These are phyloP conservation scores for Saposhnikovia divaricata DNA, from an alignment of 129 eudicot genomes.

Conservation along the genomic window DNA sequence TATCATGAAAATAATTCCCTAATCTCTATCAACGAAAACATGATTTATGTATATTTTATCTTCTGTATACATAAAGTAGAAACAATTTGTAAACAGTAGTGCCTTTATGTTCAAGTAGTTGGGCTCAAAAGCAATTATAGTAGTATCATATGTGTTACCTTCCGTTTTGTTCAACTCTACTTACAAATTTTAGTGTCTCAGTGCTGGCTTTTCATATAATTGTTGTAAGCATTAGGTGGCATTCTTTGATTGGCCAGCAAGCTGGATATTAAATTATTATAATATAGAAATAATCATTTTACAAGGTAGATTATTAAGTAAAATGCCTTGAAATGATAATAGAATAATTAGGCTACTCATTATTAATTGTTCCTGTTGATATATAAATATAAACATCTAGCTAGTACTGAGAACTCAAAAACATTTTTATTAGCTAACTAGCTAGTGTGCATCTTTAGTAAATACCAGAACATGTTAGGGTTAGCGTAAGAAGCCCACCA, in stretches of 20 bases:
- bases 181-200: neutral
- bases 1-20: no score
- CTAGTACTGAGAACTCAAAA: neutral
- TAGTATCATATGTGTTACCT: neutral
- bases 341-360: neutral
- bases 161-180: neutral
- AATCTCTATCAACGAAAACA: no score
- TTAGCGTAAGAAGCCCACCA: slow-evolving; percentile 4
- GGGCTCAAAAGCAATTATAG: neutral
- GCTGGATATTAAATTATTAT: neutral
- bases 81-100: no score
- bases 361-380: neutral
- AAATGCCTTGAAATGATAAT: neutral
- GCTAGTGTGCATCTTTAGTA: neutral
- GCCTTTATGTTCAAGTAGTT: neutral
- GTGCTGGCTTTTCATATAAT: neutral
- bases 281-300: neutral
- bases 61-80: no score
- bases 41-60: no score
- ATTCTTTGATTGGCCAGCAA: neutral
- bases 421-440: neutral
- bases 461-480: slow-evolving; percentile 8
- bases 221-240: neutral
- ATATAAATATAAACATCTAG: neutral
- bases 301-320: neutral